Percentiles rank a stretch among this genome's conserved stretches.
These are phyloP conservation scores for Solanum tacnaense DNA, from an alignment of 257 asterid genomes.

Conservation along the genomic window DNA sequence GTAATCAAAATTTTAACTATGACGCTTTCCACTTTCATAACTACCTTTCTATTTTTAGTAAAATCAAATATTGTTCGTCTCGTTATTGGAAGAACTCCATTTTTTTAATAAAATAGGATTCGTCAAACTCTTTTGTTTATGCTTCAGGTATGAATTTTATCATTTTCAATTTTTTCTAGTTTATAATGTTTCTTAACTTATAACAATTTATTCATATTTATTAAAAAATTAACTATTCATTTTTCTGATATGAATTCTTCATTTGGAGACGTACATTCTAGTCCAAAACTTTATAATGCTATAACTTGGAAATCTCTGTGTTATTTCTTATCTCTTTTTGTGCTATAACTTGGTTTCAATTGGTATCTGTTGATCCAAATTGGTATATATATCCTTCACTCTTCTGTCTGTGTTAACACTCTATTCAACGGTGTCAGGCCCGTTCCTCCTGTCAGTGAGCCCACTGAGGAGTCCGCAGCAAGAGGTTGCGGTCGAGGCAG, in stretches of 20 bases:
- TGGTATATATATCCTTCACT: too few species aligned
- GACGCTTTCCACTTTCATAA: not conserved
- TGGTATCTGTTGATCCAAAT: too few species aligned
- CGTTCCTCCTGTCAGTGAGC: accelerated
- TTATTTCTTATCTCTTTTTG: too few species aligned
- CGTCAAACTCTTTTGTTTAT: not conserved
- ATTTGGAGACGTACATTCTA: not conserved
- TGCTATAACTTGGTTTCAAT: too few species aligned
- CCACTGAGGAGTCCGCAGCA: too few species aligned
- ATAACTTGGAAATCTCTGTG: too few species aligned
- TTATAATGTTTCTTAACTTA: not conserved
- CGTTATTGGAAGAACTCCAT: not conserved
- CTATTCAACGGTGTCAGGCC: too few species aligned
- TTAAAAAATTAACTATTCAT: too few species aligned
- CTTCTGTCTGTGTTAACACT: too few species aligned
- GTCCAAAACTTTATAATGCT: not conserved
- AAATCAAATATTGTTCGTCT: not conserved
- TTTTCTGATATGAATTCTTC: not conserved
- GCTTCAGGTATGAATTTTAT: not conserved
- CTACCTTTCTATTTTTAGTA: not conserved
- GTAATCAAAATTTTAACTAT: not conserved
- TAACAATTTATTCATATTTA: too few species aligned
- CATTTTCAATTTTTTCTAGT: too few species aligned
- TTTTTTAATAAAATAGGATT: not conserved
- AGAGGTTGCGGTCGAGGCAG: too few species aligned